phyloP scores from a whole-genome alignment of 495 filamentous ascomycete genomes.

The Echria macrotheca region DNA sequence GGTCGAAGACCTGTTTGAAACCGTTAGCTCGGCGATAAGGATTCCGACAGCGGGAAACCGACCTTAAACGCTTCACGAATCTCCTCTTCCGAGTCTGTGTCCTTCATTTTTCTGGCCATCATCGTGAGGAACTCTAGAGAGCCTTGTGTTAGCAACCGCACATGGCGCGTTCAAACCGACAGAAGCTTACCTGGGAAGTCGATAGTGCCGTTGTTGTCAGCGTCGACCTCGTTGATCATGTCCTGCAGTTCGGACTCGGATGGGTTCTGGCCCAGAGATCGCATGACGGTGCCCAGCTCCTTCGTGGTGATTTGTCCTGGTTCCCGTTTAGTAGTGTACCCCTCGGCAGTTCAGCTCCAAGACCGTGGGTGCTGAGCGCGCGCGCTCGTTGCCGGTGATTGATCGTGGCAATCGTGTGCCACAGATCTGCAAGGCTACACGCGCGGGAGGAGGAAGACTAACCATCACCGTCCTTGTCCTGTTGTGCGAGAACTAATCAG shows the following conservation, averaged over 20 bases:
- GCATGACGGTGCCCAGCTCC: conserved; percentile 98
- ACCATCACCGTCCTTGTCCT: conserved; percentile 99
- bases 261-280: conserved; percentile 98
- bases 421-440: conserved; percentile 7
- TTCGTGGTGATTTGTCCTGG: conserved; percentile 98
- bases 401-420: neutral
- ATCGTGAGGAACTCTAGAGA: conserved; percentile 90
- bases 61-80: conserved; percentile 76
- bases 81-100: conserved; percentile 98
- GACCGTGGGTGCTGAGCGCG: neutral
- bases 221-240: conserved; percentile 99
- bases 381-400: neutral
- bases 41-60: neutral
- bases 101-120: conserved; percentile 99
- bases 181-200: conserved; percentile 82
- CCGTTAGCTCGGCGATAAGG: neutral
- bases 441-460: conserved; percentile 41
- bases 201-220: conserved; percentile 99
- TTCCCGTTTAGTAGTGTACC: conserved; percentile 16
- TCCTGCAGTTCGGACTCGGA: conserved; percentile 98
- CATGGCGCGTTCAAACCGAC: neutral
- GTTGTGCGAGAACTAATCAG: conserved; percentile 20
- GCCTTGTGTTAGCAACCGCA: conserved; percentile 26
- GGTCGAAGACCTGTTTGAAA: conserved; percentile 80
- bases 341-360: too few species aligned